phyloP scores from a whole-genome alignment of 768 basidiomycete species.

The Agrocybe chaxingu region DNA sequence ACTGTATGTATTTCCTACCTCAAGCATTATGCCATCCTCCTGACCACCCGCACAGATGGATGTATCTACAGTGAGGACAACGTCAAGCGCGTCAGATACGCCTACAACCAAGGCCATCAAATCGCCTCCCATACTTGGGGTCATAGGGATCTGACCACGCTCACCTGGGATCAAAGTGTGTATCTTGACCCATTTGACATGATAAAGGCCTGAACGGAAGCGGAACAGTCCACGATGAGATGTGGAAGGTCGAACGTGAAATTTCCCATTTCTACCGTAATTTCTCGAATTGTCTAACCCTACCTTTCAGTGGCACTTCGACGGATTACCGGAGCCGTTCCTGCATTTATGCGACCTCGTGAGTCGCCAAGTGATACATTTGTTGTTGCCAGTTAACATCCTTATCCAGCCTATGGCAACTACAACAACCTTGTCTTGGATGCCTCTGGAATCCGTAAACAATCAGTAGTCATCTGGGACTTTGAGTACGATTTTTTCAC shows the following conservation, averaged over 20 bases:
- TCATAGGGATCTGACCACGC: constrained; percentile 27
- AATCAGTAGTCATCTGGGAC: constrained; percentile 29
- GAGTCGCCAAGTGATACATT: constrained; percentile 2
- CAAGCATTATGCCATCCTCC: neutral
- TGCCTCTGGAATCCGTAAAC: constrained; percentile 19
- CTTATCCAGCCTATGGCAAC: constrained; percentile 28
- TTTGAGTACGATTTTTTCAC: constrained; percentile 23
- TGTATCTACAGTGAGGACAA: constrained; percentile 29
- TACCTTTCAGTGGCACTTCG: constrained; percentile 21
- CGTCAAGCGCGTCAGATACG: constrained; percentile 25
- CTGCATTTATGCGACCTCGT: constrained; percentile 37
- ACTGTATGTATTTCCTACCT: constrained; percentile 16
- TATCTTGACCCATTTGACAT: neutral
- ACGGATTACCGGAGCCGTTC: constrained; percentile 29
- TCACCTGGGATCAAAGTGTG: constrained; percentile 26
- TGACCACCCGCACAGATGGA: constrained; percentile 15
- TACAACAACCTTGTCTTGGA: constrained; percentile 28
- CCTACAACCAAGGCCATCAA: constrained; percentile 28
- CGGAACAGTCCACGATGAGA: constrained; percentile 17
- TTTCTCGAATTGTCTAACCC: neutral
- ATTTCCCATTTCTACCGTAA: neutral
- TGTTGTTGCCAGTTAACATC: neutral
- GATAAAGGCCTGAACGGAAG: neutral
- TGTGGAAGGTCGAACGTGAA: constrained; percentile 18
- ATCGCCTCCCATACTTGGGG: constrained; percentile 33